These are phyloP conservation scores for Lichtheimia ramosa DNA, from an alignment of 371 early-diverging fungal species.

Conservation along the genomic window DNA sequence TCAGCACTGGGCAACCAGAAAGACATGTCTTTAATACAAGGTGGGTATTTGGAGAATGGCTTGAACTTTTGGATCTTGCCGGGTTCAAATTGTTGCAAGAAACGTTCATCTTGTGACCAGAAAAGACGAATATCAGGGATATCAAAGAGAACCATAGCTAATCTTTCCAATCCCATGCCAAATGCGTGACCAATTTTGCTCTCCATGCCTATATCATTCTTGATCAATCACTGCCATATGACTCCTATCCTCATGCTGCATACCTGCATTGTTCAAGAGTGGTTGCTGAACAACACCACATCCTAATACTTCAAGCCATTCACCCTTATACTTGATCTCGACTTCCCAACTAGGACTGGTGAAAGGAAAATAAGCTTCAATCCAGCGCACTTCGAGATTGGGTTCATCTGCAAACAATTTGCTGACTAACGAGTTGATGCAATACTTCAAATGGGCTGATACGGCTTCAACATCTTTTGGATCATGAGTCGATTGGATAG, in stretches of 20 bases:
- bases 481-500: slow-evolving; percentile 57
- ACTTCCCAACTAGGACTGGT: slow-evolving; percentile 97
- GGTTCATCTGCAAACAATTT: slow-evolving; percentile 65
- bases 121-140: slow-evolving; percentile 97
- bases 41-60: slow-evolving; percentile 82
- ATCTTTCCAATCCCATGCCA: slow-evolving; percentile 95
- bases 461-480: slow-evolving; percentile 55
- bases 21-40: slow-evolving; percentile 92
- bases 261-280: slow-evolving; percentile 77
- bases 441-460: slow-evolving; percentile 72
- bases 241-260: background rate
- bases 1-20: slow-evolving; percentile 77
- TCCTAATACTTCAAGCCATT: slow-evolving; percentile 96
- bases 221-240: no score
- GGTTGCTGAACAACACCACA: slow-evolving; percentile 91
- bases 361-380: slow-evolving; percentile 94
- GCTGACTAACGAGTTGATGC: slow-evolving; percentile 79
- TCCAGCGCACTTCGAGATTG: slow-evolving; percentile 89
- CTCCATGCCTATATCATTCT: slow-evolving; percentile 40
- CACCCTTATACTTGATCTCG: slow-evolving; percentile 88
- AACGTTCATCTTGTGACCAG: slow-evolving; percentile 92
- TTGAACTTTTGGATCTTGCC: slow-evolving; percentile 70
- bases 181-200: slow-evolving; percentile 95
- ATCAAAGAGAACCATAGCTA: slow-evolving; percentile 94
- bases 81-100: slow-evolving; percentile 81